Conservation (phyloP, 768 basidiomycete species). For the Phanerochaete sordida region DNA sequence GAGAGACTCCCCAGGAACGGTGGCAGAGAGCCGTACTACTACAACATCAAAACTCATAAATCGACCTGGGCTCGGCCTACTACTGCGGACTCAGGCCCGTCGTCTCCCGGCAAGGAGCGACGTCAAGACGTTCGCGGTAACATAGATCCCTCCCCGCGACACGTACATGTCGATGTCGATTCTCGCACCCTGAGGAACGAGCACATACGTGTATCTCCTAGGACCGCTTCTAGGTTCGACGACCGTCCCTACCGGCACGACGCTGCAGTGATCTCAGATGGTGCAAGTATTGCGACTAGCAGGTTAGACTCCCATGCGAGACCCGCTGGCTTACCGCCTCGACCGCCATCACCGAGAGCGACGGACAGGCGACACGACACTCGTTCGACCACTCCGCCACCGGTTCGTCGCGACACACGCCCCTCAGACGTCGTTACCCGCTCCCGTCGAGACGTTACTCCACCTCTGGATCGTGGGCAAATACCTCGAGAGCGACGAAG, state of each 20-base stretch:
- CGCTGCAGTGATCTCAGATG: constrained; percentile 12
- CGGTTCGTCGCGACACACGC: constrained; percentile 1
- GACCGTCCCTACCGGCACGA: constrained; percentile 68
- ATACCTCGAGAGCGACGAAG: not conserved
- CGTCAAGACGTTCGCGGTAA: constrained; percentile 20
- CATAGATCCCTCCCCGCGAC: constrained; percentile 21
- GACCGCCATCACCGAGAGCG: constrained; percentile 8
- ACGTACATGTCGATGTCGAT: constrained; percentile 20
- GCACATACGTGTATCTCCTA: constrained; percentile 16
- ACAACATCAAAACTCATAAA: constrained; percentile 51
- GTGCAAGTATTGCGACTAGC: not conserved
- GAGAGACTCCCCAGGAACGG: constrained; percentile 47
- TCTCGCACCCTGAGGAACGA: constrained; percentile 20
- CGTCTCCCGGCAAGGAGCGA: constrained; percentile 21
- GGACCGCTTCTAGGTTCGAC: constrained; percentile 41
- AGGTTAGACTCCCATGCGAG: constrained; percentile 11
- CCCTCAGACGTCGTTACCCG: constrained; percentile 10
- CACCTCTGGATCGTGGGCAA: constrained; percentile 8
- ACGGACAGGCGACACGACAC: constrained; percentile 9
- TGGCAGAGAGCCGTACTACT: constrained; percentile 47
- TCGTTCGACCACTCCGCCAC: constrained; percentile 18
- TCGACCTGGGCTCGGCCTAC: constrained; percentile 58
- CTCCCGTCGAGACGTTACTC: constrained; percentile 13
- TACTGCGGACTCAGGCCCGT: constrained; percentile 18
- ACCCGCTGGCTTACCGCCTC: constrained; percentile 6